Evolutionary conservation across 768 basidiomycete genomes (phyloP).

Genomic region (Mycena vulgaris): DNA sequence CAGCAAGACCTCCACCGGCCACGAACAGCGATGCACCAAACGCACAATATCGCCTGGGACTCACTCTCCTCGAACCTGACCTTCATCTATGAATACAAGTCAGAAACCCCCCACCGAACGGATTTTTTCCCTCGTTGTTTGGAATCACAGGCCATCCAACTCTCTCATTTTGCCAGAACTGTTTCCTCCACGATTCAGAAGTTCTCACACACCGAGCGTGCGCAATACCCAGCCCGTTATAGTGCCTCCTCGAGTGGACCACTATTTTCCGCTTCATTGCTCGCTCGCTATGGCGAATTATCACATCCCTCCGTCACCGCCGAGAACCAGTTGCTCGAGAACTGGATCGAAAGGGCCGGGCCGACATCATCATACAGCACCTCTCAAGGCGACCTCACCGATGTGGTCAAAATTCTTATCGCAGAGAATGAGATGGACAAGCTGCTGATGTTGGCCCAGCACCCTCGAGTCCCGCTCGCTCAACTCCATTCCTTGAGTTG

Average conservation of each 20-base stretch:
- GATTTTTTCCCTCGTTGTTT: constrained; percentile 45
- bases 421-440: constrained; percentile 49
- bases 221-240: constrained; percentile 46
- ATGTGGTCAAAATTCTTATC: constrained; percentile 55
- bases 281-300: constrained; percentile 47
- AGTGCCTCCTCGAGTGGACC: constrained; percentile 35
- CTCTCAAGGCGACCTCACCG: constrained; percentile 47
- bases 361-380: constrained; percentile 38
- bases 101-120: constrained; percentile 46
- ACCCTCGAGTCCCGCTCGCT: constrained; percentile 51
- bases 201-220: constrained; percentile 56
- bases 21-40: constrained; percentile 55
- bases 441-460: constrained; percentile 55
- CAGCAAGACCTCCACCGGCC: too few species aligned
- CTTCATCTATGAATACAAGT: constrained; percentile 49
- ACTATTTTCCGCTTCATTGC: constrained; percentile 51
- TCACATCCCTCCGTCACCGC: constrained; percentile 40
- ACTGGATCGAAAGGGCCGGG: constrained; percentile 48
- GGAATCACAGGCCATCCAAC: constrained; percentile 41
- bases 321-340: constrained; percentile 48
- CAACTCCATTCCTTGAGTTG: constrained; percentile 45
- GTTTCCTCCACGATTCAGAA: constrained; percentile 46
- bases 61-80: constrained; percentile 51
- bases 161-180: constrained; percentile 53
- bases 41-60: constrained; percentile 58